These are phyloP conservation scores for Colletotrichum sp. DNA, from an alignment of 2,329 filamentous ascomycete genomes.

Conservation along the genomic window DNA sequence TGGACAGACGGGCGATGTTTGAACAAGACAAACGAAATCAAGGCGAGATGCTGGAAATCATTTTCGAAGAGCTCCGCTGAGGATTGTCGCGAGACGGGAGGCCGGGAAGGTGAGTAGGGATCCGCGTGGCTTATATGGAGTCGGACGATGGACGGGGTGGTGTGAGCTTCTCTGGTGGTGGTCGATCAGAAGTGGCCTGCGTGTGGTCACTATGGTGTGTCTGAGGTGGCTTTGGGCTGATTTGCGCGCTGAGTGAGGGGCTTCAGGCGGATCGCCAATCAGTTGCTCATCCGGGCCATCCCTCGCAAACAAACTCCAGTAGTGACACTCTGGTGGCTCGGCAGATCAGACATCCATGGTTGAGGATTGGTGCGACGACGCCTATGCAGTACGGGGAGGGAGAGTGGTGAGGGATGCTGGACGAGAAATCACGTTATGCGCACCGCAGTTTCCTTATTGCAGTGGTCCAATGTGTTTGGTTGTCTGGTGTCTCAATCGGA, in stretches of 20 bases:
- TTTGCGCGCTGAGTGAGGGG: background rate
- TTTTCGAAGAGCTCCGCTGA: background rate
- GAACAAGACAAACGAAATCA: background rate
- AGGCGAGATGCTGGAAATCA: background rate
- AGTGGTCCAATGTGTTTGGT: background rate
- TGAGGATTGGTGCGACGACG: background rate
- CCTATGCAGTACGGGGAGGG: background rate
- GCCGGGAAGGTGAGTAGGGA: background rate
- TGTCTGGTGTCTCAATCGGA: background rate
- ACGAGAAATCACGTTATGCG: background rate
- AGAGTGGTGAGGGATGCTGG: background rate
- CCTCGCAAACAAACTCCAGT: background rate
- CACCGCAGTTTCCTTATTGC: background rate
- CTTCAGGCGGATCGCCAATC: background rate
- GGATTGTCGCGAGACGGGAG: background rate
- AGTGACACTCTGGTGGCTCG: background rate
- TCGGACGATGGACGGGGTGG: background rate
- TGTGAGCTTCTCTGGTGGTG: background rate
- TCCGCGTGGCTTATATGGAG: slow-evolving; percentile 6
- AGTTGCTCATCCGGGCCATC: background rate
- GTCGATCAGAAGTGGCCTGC: background rate
- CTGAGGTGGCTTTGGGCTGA: background rate
- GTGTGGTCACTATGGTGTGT: background rate
- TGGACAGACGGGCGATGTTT: background rate
- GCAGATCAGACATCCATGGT: slow-evolving; percentile 1